Evolutionary conservation across 495 filamentous ascomycete genomes (phyloP).

Genomic region (Penicillium antarcticum): DNA sequence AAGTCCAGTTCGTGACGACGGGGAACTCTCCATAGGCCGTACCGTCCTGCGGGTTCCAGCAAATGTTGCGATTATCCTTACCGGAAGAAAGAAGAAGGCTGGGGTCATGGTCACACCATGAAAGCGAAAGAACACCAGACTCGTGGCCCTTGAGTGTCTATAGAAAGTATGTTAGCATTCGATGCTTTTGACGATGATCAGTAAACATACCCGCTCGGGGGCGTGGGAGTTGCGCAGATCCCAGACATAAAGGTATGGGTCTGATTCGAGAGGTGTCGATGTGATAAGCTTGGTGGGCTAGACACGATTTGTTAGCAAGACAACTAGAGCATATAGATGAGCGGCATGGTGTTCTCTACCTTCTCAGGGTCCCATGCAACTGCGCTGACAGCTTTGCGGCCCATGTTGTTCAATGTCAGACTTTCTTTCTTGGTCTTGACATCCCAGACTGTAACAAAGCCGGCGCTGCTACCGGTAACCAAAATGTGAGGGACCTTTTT

Average conservation of each 20-base stretch:
- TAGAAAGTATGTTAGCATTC: conserved; percentile 7
- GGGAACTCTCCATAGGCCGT: conserved; percentile 87
- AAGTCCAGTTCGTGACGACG: conserved; percentile 97
- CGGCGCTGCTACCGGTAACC: conserved; percentile 88
- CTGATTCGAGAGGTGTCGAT: conserved; percentile 85
- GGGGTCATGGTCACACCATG: conserved; percentile 92
- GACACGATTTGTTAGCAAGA: conserved; percentile 9
- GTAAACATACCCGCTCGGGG: conserved; percentile 66
- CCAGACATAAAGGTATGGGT: conserved; percentile 88
- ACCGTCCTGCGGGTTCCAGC: conserved; percentile 94
- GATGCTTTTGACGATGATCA: not conserved
- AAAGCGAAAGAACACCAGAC: conserved; percentile 86
- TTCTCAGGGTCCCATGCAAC: conserved; percentile 96
- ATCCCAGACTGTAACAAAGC: conserved; percentile 98
- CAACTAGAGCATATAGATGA: too few species aligned
- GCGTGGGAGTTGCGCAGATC: conserved; percentile 94
- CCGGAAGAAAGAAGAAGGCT: conserved; percentile 91
- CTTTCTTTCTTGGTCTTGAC: conserved; percentile 95
- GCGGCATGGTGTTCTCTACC: conserved; percentile 15
- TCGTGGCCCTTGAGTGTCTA: conserved; percentile 82
- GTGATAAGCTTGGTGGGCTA: conserved; percentile 87
- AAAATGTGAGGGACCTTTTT: conserved; percentile 96
- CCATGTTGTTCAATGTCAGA: conserved; percentile 87
- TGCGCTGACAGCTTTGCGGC: conserved; percentile 88
- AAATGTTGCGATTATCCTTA: conserved; percentile 92